Evolutionary conservation across 2,329 filamentous ascomycete species (phyloP).

Genomic region (Sarocladium kiliense): DNA sequence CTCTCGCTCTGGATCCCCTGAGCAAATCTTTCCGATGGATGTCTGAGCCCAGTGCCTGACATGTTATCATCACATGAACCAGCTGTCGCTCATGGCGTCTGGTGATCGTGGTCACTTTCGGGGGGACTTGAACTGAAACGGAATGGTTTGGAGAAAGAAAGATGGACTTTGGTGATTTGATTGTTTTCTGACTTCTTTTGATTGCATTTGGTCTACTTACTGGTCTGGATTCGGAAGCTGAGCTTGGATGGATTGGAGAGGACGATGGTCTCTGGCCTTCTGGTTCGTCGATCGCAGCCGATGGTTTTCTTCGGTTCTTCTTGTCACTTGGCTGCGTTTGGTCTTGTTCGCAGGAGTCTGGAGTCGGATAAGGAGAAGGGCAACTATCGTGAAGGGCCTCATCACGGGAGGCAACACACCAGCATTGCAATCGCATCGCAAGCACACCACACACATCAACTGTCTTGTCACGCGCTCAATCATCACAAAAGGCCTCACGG

Average conservation of each 20-base stretch:
- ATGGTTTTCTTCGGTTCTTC: not conserved
- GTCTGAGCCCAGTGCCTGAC: not conserved
- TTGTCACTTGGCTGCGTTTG: not conserved
- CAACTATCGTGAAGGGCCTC: not conserved
- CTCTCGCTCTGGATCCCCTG: not conserved
- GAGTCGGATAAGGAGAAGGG: not conserved
- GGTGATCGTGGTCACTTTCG: not conserved
- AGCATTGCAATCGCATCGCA: too few species aligned
- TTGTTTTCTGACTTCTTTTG: not conserved
- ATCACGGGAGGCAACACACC: too few species aligned
- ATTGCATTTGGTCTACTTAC: not conserved
- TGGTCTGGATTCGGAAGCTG: not conserved
- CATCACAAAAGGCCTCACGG: not conserved
- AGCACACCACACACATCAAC: too few species aligned
- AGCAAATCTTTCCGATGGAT: not conserved
- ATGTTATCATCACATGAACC: not conserved
- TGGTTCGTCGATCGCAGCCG: not conserved
- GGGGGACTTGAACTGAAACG: not conserved
- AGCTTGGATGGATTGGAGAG: not conserved
- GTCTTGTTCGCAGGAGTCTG: not conserved
- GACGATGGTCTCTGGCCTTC: not conserved
- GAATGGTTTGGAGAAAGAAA: too few species aligned
- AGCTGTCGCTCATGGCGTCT: not conserved
- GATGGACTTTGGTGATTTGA: slow-evolving; percentile 1
- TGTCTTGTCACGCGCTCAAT: too few species aligned